A percentile compares a stretch with the other conserved stretches of the same genome.
Conservation (phyloP, 169 alveolate species). For the Plasmodium gallinaceum region DNA sequence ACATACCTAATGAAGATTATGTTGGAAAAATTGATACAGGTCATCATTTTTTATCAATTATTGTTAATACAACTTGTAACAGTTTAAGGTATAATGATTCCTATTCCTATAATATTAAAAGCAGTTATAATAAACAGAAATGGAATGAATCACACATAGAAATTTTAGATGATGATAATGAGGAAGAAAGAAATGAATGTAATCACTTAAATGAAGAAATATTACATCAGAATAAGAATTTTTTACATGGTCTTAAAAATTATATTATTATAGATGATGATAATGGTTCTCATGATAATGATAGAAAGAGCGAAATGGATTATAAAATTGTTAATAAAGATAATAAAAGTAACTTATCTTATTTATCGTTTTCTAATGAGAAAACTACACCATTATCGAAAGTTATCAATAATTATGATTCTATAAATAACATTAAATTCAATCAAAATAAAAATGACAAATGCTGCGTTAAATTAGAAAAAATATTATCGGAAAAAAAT, state of each 20-base stretch:
- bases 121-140: background rate
- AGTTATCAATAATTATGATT: background rate
- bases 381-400: conserved; percentile 12
- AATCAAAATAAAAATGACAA: conserved; percentile 25
- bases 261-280: conserved; percentile 1
- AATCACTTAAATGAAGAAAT: background rate
- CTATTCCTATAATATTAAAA: background rate
- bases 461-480: conserved; percentile 17
- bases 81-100: conserved; percentile 15
- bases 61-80: conserved; percentile 79
- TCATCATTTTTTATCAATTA: conserved; percentile 78
- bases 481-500: conserved; percentile 19
- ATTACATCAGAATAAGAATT: background rate
- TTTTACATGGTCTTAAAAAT: background rate
- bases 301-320: background rate
- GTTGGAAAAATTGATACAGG: conserved; percentile 84
- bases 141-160: background rate
- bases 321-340: background rate
- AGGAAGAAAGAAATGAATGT: background rate
- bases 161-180: conserved; percentile 2
- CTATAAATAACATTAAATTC: background rate
- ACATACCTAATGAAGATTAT: conserved; percentile 79
- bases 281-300: background rate
- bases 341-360: background rate
- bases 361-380: conserved; percentile 3